These are phyloP conservation scores for Pochonia chlamydosporia DNA, from an alignment of 2,329 filamentous ascomycete species.

Conservation along the genomic window DNA sequence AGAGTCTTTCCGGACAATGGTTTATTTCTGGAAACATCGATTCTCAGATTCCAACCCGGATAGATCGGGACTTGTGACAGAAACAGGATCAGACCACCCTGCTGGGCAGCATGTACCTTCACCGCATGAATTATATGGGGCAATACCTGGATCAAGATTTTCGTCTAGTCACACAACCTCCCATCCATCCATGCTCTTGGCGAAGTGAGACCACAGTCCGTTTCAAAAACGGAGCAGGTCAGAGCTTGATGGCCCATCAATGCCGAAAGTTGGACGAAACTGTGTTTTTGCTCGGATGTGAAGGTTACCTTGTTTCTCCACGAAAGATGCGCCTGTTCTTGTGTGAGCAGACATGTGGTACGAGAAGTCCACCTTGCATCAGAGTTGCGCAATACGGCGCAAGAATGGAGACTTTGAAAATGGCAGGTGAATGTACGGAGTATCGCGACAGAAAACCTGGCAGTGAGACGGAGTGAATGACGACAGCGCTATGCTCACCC, in stretches of 20 bases:
- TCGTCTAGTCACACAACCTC: no score
- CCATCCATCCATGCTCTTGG: no score
- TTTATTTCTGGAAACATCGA: neutral
- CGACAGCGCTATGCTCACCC: no score
- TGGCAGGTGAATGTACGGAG: no score
- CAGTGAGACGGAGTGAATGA: neutral
- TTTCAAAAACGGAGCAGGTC: neutral
- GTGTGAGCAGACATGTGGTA: no score
- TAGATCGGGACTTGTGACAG: neutral
- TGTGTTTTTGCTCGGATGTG: no score
- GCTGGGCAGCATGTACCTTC: neutral
- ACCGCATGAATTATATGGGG: neutral
- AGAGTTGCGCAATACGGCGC: conserved; percentile 12
- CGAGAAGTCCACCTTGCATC: conserved; percentile 8
- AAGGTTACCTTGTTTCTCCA: no score
- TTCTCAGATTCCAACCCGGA: neutral
- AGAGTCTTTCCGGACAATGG: no score
- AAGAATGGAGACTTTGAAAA: conserved; percentile 1
- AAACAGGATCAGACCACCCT: neutral
- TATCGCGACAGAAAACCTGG: neutral
- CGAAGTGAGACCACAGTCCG: neutral
- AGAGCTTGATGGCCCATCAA: neutral
- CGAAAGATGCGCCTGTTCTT: no score
- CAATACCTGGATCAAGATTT: neutral
- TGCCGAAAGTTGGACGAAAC: neutral